Base-by-base conservation (phyloP, 1,139 yeast genomes). In the Pneumocystis wakefieldiae region DNA sequence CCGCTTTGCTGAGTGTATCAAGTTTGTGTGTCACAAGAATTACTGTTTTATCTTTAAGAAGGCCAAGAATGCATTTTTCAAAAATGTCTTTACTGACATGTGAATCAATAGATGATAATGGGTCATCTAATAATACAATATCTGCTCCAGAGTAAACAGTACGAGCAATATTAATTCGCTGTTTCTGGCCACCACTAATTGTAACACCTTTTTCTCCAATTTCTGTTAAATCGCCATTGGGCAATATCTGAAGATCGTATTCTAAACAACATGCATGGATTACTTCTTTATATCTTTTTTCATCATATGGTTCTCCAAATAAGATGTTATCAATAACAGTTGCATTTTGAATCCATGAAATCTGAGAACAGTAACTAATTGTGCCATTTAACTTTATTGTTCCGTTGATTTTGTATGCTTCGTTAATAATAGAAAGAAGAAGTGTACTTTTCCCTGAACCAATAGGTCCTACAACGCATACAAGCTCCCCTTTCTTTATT, bases 171-270 rank as follows among this genome's bases (percentile, higher is more conserved):
- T 95, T 84, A 62, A 92, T 77, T 75, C 98, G 84, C 0, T 97
- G 97, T 78, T 91, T 92, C 75, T 92, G 97, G 60, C 98, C 98
- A 66, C 98, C 98, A 61, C 96, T 88, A 65, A 92, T 78, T 15
- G 97, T 88, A 64, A 92, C 89, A 70, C 98, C 98, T 76, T 91
- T 92, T 76, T 92, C 98, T 67, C 98, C 98, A 62, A 92, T 97
- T 70, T 87, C 82, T 1, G 98, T 91, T 64, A 78, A 77, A 73
- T 92, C 97, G 62, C 97, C 97, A 71, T 88, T 87, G 2, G 95
- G 87, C 63, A 92, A 78, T 48, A 86, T 82, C 36, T 81, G 81
- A 68, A 92, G 80, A 75, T 92, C 98, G 60, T 83, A 83, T n/a
- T 79, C 75, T 70, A 92, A 79, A 5, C 96, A 96, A 79, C 98